A percentile compares a stretch with the other conserved stretches of the same genome.
phyloP scores from a whole-genome alignment of 2,329 filamentous ascomycete species.

The Clathrospora elynae region DNA sequence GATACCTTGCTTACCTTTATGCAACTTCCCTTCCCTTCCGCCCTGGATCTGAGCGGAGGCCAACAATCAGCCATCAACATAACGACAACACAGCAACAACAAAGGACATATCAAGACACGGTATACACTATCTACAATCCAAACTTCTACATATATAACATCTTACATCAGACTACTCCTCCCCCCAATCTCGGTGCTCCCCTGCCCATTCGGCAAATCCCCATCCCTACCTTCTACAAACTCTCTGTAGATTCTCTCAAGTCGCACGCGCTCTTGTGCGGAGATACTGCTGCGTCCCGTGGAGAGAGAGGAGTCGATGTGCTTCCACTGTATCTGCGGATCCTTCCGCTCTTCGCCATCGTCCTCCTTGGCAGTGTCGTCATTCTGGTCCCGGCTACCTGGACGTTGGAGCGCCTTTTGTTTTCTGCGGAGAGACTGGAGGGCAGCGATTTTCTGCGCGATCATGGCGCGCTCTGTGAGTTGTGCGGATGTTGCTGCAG shows the following conservation, averaged over 20 bases:
- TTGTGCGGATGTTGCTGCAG: conserved; percentile 59
- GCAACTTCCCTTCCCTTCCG: no score
- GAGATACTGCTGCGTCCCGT: conserved; percentile 84
- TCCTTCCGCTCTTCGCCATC: conserved; percentile 60
- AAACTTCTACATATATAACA: conserved; percentile 3
- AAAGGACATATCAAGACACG: not conserved
- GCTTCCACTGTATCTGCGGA: conserved; percentile 82
- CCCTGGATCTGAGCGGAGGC: no score
- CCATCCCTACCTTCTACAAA: conserved; percentile 92
- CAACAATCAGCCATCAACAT: no score
- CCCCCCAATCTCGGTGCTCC: conserved; percentile 88
- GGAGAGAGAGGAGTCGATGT: conserved; percentile 77
- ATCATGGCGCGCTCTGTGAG: conserved; percentile 80
- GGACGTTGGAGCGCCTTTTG: conserved; percentile 56
- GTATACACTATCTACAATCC: not conserved
- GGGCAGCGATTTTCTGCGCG: conserved; percentile 77
- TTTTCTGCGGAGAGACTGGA: conserved; percentile 72
- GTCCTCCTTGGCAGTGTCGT: conserved; percentile 22
- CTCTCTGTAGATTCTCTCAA: conserved; percentile 85
- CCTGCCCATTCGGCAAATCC: conserved; percentile 93
- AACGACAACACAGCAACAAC: no score
- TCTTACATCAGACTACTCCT: conserved; percentile 86
- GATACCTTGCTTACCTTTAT: no score
- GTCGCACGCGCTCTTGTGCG: conserved; percentile 71
- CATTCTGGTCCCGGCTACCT: conserved; percentile 22